A percentile compares a stretch with the other conserved stretches of the same genome.
Evolutionary conservation across 2,329 filamentous ascomycete species (phyloP).

Genomic region (Teratosphaeria pseudoeucalypti): DNA sequence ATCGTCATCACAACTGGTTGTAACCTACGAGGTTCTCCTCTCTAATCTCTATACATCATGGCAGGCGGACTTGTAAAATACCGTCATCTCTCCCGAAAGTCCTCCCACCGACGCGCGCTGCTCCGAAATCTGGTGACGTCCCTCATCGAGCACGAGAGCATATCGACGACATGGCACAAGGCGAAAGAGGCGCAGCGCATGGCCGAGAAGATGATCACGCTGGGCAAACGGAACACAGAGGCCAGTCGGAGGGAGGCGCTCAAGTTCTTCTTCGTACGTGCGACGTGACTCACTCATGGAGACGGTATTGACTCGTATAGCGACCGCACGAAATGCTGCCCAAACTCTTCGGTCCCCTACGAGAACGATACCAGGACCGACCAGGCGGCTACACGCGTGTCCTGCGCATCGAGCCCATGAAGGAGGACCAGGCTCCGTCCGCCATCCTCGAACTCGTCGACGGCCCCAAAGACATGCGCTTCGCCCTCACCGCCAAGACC

Average conservation of each 20-base stretch:
- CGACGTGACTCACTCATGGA: not conserved
- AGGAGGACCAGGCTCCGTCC: conserved; percentile 76
- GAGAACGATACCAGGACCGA: conserved; percentile 64
- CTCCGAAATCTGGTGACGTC: conserved; percentile 94
- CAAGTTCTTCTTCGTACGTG: conserved; percentile 62
- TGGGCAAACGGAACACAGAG: conserved; percentile 87
- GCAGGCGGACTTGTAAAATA: conserved; percentile 80
- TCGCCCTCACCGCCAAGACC: conserved; percentile 82
- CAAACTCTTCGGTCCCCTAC: conserved; percentile 79
- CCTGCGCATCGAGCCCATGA: conserved; percentile 78
- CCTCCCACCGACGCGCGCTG: conserved; percentile 79
- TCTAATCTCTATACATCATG: conserved; percentile 45
- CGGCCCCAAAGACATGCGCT: conserved; percentile 85
- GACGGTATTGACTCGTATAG: conserved; percentile 33
- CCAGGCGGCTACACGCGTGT: conserved; percentile 93
- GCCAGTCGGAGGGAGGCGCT: conserved; percentile 65
- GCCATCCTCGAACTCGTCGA: conserved; percentile 94
- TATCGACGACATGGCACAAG: conserved; percentile 91
- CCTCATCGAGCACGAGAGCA: conserved; percentile 84
- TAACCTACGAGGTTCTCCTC: not conserved
- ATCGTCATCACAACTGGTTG: not conserved
- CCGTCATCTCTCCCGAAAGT: conserved; percentile 75
- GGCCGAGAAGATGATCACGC: conserved; percentile 86
- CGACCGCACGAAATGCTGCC: conserved; percentile 60
- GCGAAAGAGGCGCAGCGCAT: conserved; percentile 92